Percentiles rank a stretch among this genome's conserved stretches.
Evolutionary conservation across 2,329 filamentous ascomycete genomes (phyloP).

Genomic region (Whalleya microplaca): DNA sequence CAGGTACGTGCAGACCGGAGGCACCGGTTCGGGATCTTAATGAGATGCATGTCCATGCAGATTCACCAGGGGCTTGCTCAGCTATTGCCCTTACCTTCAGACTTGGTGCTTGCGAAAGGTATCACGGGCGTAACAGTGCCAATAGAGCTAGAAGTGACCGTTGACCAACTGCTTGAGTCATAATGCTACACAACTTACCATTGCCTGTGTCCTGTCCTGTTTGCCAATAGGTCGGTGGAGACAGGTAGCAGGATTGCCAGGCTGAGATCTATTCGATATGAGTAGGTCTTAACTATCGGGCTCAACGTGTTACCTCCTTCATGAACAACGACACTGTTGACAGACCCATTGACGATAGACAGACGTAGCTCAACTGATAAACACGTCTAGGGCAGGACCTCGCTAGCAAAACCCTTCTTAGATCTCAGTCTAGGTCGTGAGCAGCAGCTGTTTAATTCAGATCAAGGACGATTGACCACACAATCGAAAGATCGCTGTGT

Average conservation of each 20-base stretch:
- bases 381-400: neutral
- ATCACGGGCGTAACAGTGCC: neutral
- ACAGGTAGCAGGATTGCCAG: neutral
- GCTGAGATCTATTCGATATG: neutral
- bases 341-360: neutral
- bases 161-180: neutral
- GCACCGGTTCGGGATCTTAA: neutral
- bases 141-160: neutral
- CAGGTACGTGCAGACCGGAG: neutral
- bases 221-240: neutral
- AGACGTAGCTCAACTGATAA: neutral
- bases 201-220: neutral
- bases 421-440: too few relatives aligned
- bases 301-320: neutral
- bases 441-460: neutral
- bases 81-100: neutral
- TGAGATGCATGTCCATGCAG: neutral
- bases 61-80: neutral
- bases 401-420: neutral
- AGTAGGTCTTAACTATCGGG: neutral
- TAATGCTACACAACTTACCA: neutral
- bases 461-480: too few relatives aligned
- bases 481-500: too few relatives aligned
- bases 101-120: neutral
- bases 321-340: neutral